These are phyloP conservation scores for Agaricus blazei DNA, from an alignment of 768 basidiomycete species.

Conservation along the genomic window DNA sequence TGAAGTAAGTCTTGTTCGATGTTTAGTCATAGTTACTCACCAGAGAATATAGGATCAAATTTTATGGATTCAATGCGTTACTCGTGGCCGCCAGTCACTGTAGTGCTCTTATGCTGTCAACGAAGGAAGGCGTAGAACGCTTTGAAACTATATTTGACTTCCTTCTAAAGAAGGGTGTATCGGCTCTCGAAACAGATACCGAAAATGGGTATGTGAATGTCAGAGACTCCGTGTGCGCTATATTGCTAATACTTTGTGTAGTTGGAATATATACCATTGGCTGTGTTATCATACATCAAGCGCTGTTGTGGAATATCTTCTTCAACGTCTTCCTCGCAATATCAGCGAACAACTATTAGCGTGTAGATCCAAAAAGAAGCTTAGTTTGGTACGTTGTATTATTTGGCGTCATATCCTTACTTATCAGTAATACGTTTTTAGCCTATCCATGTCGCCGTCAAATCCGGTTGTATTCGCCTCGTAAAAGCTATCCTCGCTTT, in stretches of 20 bases:
- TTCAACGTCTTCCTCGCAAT: constrained; percentile 48
- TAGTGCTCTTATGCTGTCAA: constrained; percentile 19
- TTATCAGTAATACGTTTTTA: constrained; percentile 15
- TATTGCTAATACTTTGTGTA: constrained; percentile 15
- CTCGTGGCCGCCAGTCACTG: constrained; percentile 28
- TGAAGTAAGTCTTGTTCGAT: constrained; percentile 28
- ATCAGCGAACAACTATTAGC: constrained; percentile 36
- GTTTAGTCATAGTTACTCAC: neutral
- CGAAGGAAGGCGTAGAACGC: constrained; percentile 4
- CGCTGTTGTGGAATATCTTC: constrained; percentile 34
- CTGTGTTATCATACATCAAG: constrained; percentile 25
- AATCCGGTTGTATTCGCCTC: constrained; percentile 21
- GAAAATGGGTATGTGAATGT: constrained; percentile 32
- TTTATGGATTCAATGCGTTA: constrained; percentile 39
- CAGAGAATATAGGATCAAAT: constrained; percentile 27
- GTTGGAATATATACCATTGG: constrained; percentile 56
- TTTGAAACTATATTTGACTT: constrained; percentile 36
- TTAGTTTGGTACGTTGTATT: constrained; percentile 37
- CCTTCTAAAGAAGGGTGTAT: constrained; percentile 41
- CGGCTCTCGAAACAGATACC: constrained; percentile 36
- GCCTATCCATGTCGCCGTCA: constrained; percentile 54
- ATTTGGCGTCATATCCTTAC: neutral
- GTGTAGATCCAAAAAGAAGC: constrained; percentile 38
- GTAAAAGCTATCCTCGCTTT: constrained; percentile 35
- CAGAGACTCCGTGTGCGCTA: neutral